Evolutionary conservation across 1,139 yeast genomes (phyloP), one percentile per base, ranked within the genome.

Genomic region (Candida buenavistaensis): DNA sequence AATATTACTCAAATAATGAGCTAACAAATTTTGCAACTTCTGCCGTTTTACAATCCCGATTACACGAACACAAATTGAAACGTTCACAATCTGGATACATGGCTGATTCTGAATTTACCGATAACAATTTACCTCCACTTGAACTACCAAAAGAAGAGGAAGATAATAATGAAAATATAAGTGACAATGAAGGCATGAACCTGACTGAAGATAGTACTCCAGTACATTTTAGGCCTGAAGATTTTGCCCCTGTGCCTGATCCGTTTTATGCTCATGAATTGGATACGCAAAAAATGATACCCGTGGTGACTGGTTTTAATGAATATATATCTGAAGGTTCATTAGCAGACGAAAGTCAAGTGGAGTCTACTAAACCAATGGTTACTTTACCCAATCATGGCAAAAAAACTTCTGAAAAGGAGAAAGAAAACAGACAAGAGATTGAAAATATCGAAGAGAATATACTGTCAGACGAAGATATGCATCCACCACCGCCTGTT

Each of bases 301-400:
- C 19, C 6, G 31, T 32, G 14, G 37, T 38, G 3, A 37, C 41
- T 10, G 51, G 45, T 27, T 43, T 35, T 8, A 55, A 54, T n/a
- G 57, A 48, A 23, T 44, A 44, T 28, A 23, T 46, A n/a, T 49
- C 62, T 1, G 64, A 57, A 23, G 64, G 56, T 2, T 55, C 62
- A 1, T 38, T 56, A 30, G 63, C 63, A 2, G 64, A 59, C 36
- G 55, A 47, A 28, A 39, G 45, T 30, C 48, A 44, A 34, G 35
- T 37, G 23, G 46, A 44, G 27, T 35, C 41, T 6, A 39, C 34
- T 23, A 43, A 35, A 27, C 33, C 28, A 19, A 31, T 23, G 3
- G 20, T 33, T 19, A 39, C 38, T 10, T 29, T 33, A 10, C 29
- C 25, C 10, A 43, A 37, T 13, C 36, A 37, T 27, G 42, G 41